Evolutionary conservation across 306 rosid genomes (phyloP).

Genomic region (Quercus dentata): DNA sequence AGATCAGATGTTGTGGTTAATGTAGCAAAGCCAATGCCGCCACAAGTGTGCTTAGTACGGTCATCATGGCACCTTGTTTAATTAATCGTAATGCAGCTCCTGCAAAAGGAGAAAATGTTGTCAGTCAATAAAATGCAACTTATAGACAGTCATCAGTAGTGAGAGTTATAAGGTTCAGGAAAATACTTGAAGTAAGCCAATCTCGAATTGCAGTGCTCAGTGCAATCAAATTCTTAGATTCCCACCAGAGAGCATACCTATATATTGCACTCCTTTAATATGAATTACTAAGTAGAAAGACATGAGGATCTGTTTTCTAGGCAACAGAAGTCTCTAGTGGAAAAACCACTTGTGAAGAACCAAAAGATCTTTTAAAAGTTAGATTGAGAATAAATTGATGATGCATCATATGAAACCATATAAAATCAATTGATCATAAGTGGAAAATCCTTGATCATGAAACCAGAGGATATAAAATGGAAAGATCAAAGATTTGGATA

Average conservation of each 20-base stretch:
- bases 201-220: constrained; percentile 56
- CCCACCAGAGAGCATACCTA: constrained; percentile 58
- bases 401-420: not conserved
- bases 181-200: constrained; percentile 56
- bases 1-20: constrained; percentile 46
- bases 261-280: constrained; percentile 4
- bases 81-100: constrained; percentile 37
- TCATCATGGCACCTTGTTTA: constrained; percentile 59
- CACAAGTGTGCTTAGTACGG: constrained; percentile 50
- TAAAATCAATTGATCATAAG: not conserved
- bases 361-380: not conserved
- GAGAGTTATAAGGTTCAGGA: constrained; percentile 17
- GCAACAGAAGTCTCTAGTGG: not conserved
- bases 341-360: not conserved
- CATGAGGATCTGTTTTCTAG: constrained; percentile 2
- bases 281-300: constrained; percentile 21
- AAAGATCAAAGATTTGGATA: too few relatives aligned
- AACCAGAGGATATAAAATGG: too few relatives aligned
- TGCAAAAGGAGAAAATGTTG: constrained; percentile 21
- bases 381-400: not conserved
- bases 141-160: not conserved
- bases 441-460: not conserved
- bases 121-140: not conserved
- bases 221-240: constrained; percentile 49
- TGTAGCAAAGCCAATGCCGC: constrained; percentile 57